Evolutionary conservation across 805 yeast genomes (phyloP), one percentile per base, ranked within the genome.

Genomic region (Candida loeiensis): DNA sequence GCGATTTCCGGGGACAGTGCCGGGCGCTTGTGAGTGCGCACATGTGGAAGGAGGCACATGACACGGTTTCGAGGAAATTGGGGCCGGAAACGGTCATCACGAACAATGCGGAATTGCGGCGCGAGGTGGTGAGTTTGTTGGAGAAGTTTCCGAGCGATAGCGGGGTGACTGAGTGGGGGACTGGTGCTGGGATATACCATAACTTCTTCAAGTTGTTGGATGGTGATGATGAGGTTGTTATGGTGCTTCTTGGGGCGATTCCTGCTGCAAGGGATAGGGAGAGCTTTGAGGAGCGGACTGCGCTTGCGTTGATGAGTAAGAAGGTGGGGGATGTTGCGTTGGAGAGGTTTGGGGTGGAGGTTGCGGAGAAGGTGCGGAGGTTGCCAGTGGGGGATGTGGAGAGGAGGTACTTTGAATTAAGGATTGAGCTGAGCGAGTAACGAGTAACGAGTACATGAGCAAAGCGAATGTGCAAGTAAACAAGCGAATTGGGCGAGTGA

Each of bases 81-180:
- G 98, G 91, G 0, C 98, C 98, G 6, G 57, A 61, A 11, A 74
- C 82, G 3, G 76, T 90, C 1, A 73, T 81, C 12, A 67, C 74
- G n/a, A 72, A 74, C 41, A 61, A 57, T 11, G 4, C 46, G 32
- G 25, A 34, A 1, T 64, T 68, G 15, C 72, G 64, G 3, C 48
- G 57, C 29, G 55, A 64, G 17, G 70, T 77, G 25, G 45, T 58
- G 16, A 58, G 56, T 13, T 58, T 83, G 7, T 51, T 76, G 31
- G 40, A 54, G 2, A 44, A 55, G 44, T 74, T 75, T 57, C 82
- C 81, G 9, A 61, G 58, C 26, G 51, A 53, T 1, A 66, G 69
- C 6, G 58, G 55, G 17, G 62, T 75, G 11, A 58, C 74, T 3
- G 66, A 64, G 28, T 82, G 85, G 83, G 59, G 65, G 15, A 59